Percentiles rank a stretch among this genome's conserved stretches.
Evolutionary conservation across 768 basidiomycete genomes (phyloP).

Genomic region (Tricholoma bakamatsutake): DNA sequence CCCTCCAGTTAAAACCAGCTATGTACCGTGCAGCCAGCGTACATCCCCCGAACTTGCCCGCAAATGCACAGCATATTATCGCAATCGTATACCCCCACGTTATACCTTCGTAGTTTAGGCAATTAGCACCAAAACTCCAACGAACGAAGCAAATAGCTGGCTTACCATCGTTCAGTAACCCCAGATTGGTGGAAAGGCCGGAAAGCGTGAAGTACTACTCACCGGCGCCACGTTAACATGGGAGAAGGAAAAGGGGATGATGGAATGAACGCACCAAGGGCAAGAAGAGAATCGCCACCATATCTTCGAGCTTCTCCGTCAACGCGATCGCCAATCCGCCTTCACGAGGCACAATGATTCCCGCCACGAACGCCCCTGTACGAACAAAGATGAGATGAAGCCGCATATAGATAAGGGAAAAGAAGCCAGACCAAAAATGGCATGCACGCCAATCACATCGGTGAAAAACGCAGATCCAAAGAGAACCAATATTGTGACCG

Average conservation of each 20-base stretch:
- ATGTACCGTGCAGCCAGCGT: slow-evolving; percentile 55
- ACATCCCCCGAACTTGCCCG: slow-evolving; percentile 88
- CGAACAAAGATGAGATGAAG: background rate
- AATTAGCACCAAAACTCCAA: background rate
- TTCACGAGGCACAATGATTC: slow-evolving; percentile 79
- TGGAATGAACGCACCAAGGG: slow-evolving; percentile 50
- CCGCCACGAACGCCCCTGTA: slow-evolving; percentile 75
- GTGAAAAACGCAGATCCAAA: slow-evolving; percentile 92
- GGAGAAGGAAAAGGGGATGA: background rate
- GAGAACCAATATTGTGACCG: slow-evolving; percentile 67
- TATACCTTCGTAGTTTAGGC: slow-evolving; percentile 36
- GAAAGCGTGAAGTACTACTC: slow-evolving; percentile 86
- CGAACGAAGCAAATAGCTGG: background rate
- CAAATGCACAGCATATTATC: slow-evolving; percentile 73
- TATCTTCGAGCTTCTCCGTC: slow-evolving; percentile 96
- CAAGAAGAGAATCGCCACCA: slow-evolving; percentile 85
- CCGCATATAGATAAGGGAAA: background rate
- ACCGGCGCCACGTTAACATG: background rate
- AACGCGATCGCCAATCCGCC: slow-evolving; percentile 81
- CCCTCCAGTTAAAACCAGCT: slow-evolving; percentile 77
- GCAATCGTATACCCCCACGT: slow-evolving; percentile 89
- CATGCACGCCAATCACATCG: slow-evolving; percentile 86
- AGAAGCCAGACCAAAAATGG: slow-evolving; percentile 66
- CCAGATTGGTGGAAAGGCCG: slow-evolving; percentile 85
- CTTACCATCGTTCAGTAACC: slow-evolving; percentile 70